These are phyloP conservation scores for Trichoderma simmonsii DNA, from an alignment of 2,329 filamentous ascomycete genomes.

Conservation along the genomic window DNA sequence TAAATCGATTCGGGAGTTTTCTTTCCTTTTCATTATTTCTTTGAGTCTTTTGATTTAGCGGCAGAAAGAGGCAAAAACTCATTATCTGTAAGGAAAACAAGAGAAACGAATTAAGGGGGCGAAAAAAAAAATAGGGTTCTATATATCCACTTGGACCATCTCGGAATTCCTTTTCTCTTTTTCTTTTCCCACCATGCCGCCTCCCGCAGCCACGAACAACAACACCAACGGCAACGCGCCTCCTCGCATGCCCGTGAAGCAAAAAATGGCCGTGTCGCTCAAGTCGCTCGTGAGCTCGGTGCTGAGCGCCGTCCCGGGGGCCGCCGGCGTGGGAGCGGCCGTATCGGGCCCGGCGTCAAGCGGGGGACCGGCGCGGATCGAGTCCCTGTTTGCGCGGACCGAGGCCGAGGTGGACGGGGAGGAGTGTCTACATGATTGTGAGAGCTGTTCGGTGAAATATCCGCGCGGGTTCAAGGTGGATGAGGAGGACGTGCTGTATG, in stretches of 20 bases:
- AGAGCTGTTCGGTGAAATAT: constrained; percentile 73
- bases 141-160: neutral
- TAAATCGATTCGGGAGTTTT: neutral
- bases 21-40: neutral
- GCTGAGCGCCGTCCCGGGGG: constrained; percentile 19
- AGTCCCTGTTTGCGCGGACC: constrained; percentile 68
- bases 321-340: neutral
- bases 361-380: constrained; percentile 29
- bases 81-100: neutral
- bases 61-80: neutral
- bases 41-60: neutral
- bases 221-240: constrained; percentile 20
- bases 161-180: neutral
- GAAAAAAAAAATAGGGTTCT: neutral
- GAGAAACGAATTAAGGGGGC: neutral
- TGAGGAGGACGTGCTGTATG: constrained; percentile 75
- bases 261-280: constrained; percentile 43
- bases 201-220: constrained; percentile 11
- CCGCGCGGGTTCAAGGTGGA: constrained; percentile 72
- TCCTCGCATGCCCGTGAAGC: constrained; percentile 32
- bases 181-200: constrained; percentile 18
- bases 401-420: constrained; percentile 78
- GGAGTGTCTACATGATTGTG: constrained; percentile 85
- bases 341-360: constrained; percentile 5
- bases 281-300: constrained; percentile 34